phyloP scores from a whole-genome alignment of 75 land plant genomes.

The Larix kaempferi region DNA sequence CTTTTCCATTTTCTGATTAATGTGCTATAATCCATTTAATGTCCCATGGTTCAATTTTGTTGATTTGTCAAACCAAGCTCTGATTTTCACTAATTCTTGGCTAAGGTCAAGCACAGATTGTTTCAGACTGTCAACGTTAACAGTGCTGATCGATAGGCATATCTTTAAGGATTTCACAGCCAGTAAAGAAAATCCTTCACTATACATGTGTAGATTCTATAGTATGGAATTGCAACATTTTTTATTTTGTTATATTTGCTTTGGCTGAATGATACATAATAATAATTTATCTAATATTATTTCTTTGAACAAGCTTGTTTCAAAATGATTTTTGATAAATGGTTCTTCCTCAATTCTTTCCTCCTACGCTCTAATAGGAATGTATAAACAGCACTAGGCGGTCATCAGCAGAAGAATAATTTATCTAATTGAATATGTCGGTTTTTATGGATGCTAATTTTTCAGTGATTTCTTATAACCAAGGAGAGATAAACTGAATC shows the following conservation, averaged over 20 bases:
- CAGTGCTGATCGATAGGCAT: neutral
- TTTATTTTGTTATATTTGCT: no score
- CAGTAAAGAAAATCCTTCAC: neutral
- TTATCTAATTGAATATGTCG: neutral
- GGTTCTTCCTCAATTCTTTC: neutral
- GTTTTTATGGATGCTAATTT: no score
- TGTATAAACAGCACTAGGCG: neutral
- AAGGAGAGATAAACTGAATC: neutral
- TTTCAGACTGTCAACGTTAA: neutral
- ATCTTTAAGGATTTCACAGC: neutral
- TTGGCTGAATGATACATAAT: no score
- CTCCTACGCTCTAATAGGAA: neutral
- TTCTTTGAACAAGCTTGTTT: no score
- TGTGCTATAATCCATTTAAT: no score
- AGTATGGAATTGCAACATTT: no score
- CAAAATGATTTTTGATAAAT: neutral
- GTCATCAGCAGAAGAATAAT: neutral
- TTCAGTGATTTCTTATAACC: neutral
- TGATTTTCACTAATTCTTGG: neutral
- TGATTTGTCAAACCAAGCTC: no score
- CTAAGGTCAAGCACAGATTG: neutral
- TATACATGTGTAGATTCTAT: no score
- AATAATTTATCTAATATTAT: no score
- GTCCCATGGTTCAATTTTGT: no score
- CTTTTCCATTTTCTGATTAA: no score